A percentile compares a stretch with the other conserved stretches of the same genome.
These are phyloP conservation scores for Botrytis paeoniae DNA, from an alignment of 2,329 filamentous ascomycete species.

Conservation along the genomic window DNA sequence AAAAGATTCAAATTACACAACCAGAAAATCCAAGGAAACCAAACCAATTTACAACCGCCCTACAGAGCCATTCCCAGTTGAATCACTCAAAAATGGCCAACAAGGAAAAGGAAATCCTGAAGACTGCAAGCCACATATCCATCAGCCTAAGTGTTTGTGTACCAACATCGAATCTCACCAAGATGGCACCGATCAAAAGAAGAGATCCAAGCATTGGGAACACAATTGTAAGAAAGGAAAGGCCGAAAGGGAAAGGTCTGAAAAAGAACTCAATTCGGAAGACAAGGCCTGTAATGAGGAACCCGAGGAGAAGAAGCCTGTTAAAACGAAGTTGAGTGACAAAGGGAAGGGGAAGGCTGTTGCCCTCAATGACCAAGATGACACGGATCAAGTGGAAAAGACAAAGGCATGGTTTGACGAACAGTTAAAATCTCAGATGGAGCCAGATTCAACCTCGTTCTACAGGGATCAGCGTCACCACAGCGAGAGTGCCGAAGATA, in stretches of 20 bases:
- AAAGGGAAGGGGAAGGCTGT: not conserved
- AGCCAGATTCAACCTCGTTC: not conserved
- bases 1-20: not conserved
- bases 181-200: not conserved
- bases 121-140: not conserved
- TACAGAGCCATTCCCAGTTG: not conserved
- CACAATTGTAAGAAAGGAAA: not conserved
- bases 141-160: not conserved
- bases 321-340: not conserved
- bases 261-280: not conserved
- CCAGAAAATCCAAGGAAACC: not conserved
- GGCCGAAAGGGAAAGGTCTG: not conserved
- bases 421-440: not conserved
- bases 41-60: not conserved
- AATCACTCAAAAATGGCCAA: not conserved
- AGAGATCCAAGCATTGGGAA: constrained; percentile 8
- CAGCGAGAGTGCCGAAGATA: not conserved
- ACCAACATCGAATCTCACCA: not conserved
- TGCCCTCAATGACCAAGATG: not conserved
- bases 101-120: not conserved
- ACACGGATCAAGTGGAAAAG: not conserved
- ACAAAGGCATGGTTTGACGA: constrained; percentile 12
- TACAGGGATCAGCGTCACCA: not conserved
- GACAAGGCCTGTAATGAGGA: not conserved
- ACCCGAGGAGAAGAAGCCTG: not conserved